A percentile compares a stretch with the other conserved stretches of the same genome.
Evolutionary conservation across 1,139 yeast species (phyloP).

Genomic region (Geotrichum bryndzae): DNA sequence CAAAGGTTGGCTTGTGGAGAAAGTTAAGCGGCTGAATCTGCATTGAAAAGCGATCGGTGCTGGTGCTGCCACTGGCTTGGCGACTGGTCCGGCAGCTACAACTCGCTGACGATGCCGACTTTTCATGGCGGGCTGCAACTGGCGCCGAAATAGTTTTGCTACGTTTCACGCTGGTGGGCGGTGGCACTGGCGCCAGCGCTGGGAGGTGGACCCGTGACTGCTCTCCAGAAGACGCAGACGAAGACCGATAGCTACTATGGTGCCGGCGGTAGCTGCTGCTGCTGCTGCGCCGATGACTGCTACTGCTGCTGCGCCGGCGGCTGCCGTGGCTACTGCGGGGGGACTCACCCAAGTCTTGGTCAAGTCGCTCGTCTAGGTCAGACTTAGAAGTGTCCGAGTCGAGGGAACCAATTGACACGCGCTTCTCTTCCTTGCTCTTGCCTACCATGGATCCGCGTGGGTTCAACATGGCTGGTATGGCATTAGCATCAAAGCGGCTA

Average conservation of each 20-base stretch:
- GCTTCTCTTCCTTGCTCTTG: not conserved
- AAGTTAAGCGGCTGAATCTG: not conserved
- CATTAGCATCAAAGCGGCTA: too few species aligned
- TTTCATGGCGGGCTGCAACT: not conserved
- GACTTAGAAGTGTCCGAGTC: not conserved
- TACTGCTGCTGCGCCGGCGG: not conserved
- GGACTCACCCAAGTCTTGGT: not conserved
- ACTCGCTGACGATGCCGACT: not conserved
- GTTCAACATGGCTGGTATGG: not conserved
- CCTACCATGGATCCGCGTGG: not conserved
- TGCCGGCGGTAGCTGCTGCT: too few species aligned
- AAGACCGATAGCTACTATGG: too few species aligned
- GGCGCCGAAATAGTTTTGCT: too few species aligned
- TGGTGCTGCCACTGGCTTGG: not conserved
- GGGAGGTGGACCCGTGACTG: too few species aligned
- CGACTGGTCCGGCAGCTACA: not conserved
- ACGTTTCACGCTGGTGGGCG: too few species aligned
- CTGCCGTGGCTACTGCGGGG: not conserved
- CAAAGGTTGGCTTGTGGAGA: not conserved
- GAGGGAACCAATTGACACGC: not conserved
- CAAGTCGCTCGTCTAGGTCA: not conserved
- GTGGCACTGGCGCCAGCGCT: too few species aligned
- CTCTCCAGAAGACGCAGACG: too few species aligned
- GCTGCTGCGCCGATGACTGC: too few species aligned
- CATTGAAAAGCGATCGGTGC: not conserved